Evolutionary conservation across 2,329 filamentous ascomycete species (phyloP).

Genomic region (Fusarium coicis): DNA sequence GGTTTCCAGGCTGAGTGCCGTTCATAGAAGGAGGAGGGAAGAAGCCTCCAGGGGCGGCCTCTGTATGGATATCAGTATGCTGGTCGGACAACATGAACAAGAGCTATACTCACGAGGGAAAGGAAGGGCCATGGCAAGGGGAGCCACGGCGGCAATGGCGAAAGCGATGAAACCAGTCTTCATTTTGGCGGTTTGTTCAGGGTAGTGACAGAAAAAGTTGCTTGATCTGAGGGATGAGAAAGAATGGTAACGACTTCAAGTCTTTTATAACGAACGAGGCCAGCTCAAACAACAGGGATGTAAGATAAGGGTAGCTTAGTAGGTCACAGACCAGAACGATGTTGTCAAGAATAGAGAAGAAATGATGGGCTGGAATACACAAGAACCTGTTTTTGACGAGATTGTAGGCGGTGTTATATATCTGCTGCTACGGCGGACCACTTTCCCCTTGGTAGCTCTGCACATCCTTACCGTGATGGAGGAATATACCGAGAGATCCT

Average conservation of each 20-base stretch:
- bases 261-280: slow-evolving; percentile 27
- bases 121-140: slow-evolving; percentile 31
- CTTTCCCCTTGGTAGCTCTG: slow-evolving; percentile 13
- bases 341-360: slow-evolving; percentile 23
- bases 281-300: slow-evolving; percentile 28
- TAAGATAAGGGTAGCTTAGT: not conserved
- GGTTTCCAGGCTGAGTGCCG: slow-evolving; percentile 13
- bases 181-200: slow-evolving; percentile 29
- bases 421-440: not conserved
- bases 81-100: too few species aligned
- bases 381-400: slow-evolving; percentile 13
- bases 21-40: slow-evolving; percentile 6
- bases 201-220: slow-evolving; percentile 8
- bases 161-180: slow-evolving; percentile 38
- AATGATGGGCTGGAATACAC: not conserved
- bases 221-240: slow-evolving; percentile 5
- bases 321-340: slow-evolving; percentile 32
- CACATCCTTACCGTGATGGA: slow-evolving; percentile 21
- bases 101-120: slow-evolving; percentile 22
- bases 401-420: slow-evolving; percentile 23
- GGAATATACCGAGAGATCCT: slow-evolving; percentile 9
- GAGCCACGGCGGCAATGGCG: slow-evolving; percentile 29
- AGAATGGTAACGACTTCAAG: not conserved
- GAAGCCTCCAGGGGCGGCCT: slow-evolving; percentile 3
- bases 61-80: slow-evolving; percentile 9